phyloP scores from a whole-genome alignment of 2,329 filamentous ascomycete genomes.

The Tympanopsis confertula region DNA sequence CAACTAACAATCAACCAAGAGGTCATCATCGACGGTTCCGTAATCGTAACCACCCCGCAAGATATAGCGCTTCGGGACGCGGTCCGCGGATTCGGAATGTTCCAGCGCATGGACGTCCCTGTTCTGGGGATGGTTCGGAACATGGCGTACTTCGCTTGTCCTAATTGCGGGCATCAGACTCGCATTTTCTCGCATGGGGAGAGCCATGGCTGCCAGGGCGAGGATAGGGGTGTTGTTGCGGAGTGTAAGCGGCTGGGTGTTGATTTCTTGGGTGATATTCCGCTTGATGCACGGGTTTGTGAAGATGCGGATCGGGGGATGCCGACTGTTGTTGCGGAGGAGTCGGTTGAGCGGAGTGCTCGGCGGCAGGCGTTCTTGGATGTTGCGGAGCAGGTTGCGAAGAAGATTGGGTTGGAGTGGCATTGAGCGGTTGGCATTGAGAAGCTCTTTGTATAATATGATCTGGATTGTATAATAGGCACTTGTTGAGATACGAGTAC shows the following conservation, averaged over 20 bases:
- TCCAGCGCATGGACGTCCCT: slow-evolving; percentile 70
- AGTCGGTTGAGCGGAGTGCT: slow-evolving; percentile 41
- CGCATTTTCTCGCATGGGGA: slow-evolving; percentile 62
- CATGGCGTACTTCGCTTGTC: slow-evolving; percentile 77
- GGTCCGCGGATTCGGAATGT: slow-evolving; percentile 84
- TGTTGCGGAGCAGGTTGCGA: slow-evolving; percentile 48
- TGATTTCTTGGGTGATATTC: slow-evolving; percentile 77
- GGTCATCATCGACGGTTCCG: slow-evolving; percentile 71
- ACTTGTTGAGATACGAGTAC: too few relatives aligned
- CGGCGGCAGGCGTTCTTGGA: slow-evolving; percentile 61
- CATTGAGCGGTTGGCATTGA: too few relatives aligned
- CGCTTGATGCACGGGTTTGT: slow-evolving; percentile 75
- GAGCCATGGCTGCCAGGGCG: slow-evolving; percentile 9
- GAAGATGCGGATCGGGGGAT: slow-evolving; percentile 77
- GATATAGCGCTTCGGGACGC: slow-evolving; percentile 87
- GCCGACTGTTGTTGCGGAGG: slow-evolving; percentile 82
- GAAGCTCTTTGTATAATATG: too few relatives aligned
- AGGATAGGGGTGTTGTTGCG: slow-evolving; percentile 34
- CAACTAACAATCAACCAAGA: slow-evolving; percentile 96
- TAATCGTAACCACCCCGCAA: slow-evolving; percentile 89
- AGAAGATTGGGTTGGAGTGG: slow-evolving; percentile 23
- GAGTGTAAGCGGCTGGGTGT: slow-evolving; percentile 65
- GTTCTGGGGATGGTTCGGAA: slow-evolving; percentile 84
- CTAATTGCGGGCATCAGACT: slow-evolving; percentile 62
- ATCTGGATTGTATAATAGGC: too few relatives aligned